Conservation (phyloP, 257 asterid species). For the Lavandula angustifolia region DNA sequence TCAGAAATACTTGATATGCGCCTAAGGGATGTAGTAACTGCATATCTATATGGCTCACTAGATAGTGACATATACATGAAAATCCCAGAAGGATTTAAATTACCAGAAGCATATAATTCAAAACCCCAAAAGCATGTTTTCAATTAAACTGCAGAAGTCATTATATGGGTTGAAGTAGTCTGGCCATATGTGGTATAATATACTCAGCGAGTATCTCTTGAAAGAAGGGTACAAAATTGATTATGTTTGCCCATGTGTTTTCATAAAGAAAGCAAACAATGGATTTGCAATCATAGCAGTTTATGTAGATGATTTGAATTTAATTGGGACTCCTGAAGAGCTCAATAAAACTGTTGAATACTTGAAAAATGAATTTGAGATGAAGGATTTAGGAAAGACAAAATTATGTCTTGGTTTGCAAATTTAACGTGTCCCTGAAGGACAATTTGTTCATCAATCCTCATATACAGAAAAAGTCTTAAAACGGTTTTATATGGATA, state of each 20-base stretch:
- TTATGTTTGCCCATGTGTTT: slow-evolving; percentile 1
- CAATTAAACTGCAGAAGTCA: neutral
- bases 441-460: neutral
- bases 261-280: neutral
- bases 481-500: neutral
- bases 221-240: slow-evolving; percentile 2
- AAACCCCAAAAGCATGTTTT: neutral
- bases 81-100: neutral
- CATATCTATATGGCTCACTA: neutral
- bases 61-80: neutral
- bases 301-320: slow-evolving; percentile 7
- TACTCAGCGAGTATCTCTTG: neutral
- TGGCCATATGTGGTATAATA: neutral
- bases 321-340: slow-evolving; percentile 1
- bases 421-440: neutral
- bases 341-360: neutral
- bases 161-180: neutral
- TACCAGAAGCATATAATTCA: neutral
- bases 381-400: neutral
- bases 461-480: neutral
- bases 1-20: too few relatives aligned
- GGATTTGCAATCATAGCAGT: neutral
- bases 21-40: neutral
- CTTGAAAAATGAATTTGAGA: slow-evolving; percentile 11
- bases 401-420: neutral